Evolutionary conservation across 768 basidiomycete genomes (phyloP).

Genomic region (Panus rudis): DNA sequence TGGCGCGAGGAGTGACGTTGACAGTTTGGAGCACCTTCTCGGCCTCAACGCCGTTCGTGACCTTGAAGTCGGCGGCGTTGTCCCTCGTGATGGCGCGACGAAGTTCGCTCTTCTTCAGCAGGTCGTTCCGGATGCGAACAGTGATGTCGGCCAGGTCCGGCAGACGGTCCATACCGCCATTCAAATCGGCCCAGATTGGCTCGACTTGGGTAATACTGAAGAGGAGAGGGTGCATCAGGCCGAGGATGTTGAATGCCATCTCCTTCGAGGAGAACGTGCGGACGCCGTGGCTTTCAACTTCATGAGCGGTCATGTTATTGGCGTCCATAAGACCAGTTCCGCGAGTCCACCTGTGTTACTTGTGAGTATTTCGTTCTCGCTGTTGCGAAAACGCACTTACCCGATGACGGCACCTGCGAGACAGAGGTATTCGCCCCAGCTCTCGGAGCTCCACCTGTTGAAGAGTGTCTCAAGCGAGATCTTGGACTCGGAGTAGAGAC

Average conservation of each 20-base stretch:
- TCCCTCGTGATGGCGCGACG: conserved; percentile 91
- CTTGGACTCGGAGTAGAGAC: conserved; percentile 97
- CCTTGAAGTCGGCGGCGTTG: conserved; percentile 93
- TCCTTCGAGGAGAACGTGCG: conserved; percentile 99
- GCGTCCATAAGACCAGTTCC: conserved; percentile 97
- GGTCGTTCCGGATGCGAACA: conserved; percentile 69
- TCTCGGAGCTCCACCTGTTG: conserved; percentile 96
- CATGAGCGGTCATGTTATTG: conserved; percentile 90
- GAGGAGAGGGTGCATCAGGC: conserved; percentile 96
- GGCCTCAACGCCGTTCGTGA: conserved; percentile 82
- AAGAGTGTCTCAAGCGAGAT: conserved; percentile 96
- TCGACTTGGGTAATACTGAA: conserved; percentile 99
- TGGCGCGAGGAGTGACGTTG: conserved; percentile 91
- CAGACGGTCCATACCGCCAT: conserved; percentile 96
- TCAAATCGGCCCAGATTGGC: conserved; percentile 98
- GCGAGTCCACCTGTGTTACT: conserved; percentile 76
- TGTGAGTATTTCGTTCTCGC: too few species aligned
- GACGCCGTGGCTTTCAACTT: conserved; percentile 87
- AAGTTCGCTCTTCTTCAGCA: conserved; percentile 85
- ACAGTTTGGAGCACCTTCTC: conserved; percentile 91
- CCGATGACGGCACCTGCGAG: conserved; percentile 98
- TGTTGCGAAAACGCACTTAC: conserved; percentile 36
- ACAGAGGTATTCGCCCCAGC: conserved; percentile 98
- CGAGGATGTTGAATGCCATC: conserved; percentile 99
- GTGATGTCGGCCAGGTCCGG: conserved; percentile 93